Evolutionary conservation across 805 yeast genomes (phyloP).

Genomic region (Pichia pseudocactophila): DNA sequence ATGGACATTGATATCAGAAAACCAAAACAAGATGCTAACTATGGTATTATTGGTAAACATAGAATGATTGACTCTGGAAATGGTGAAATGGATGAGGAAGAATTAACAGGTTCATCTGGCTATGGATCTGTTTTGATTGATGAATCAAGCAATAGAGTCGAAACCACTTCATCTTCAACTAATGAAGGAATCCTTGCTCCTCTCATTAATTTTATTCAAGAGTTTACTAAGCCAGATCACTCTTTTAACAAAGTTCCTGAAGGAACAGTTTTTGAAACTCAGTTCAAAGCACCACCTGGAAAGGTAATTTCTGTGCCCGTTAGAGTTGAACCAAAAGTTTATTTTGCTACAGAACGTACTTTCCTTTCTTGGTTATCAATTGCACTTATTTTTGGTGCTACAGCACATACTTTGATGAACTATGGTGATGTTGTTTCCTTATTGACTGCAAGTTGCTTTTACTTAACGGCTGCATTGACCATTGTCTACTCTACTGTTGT

Average conservation of each 20-base stretch:
- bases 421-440: constrained; percentile 73
- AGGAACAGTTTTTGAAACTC: constrained; percentile 54
- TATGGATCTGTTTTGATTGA: constrained; percentile 27
- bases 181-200: constrained; percentile 13
- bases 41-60: constrained; percentile 51
- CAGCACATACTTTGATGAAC: constrained; percentile 77
- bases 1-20: constrained; percentile 93
- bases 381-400: constrained; percentile 78
- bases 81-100: constrained; percentile 68
- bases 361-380: constrained; percentile 90
- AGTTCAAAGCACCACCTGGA: constrained; percentile 73
- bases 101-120: constrained; percentile 34
- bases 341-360: constrained; percentile 95
- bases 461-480: constrained; percentile 67
- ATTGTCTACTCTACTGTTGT: constrained; percentile 61
- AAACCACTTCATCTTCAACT: constrained; percentile 13
- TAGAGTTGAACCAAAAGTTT: constrained; percentile 97
- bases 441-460: constrained; percentile 81
- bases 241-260: constrained; percentile 48
- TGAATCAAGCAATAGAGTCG: constrained; percentile 24
- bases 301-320: constrained; percentile 87
- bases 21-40: constrained; percentile 54
- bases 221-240: constrained; percentile 29
- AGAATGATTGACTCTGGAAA: constrained; percentile 26
- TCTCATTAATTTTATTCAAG: constrained; percentile 12